Base-by-base conservation (phyloP, 306 rosid genomes). In the Vigna angularis region DNA sequence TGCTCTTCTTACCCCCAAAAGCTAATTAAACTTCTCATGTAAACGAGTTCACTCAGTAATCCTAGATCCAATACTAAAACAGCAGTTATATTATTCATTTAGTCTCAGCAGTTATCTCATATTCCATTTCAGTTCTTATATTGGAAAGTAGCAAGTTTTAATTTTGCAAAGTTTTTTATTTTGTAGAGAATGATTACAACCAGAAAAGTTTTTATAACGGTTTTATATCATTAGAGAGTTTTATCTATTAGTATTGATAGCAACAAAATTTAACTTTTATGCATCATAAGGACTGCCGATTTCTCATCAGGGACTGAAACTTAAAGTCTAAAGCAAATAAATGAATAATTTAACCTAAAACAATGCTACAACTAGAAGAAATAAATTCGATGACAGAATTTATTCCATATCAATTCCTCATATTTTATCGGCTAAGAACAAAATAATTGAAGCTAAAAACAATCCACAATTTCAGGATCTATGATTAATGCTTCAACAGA, bases 51-150 rank as follows among this genome's bases (percentile, higher is more conserved):
- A 76, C 38, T 38, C 15, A 53, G 38, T 59, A 62, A 72, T n/a
- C 74, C 34, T 14, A 72, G 65, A 81, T 81, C 72, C 79, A 68
- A 50, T 34, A 14, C 30, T 47, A 73, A 17, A 81, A 56, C 66
- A 45, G 6, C 14, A 22, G 15, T 32, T 13, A 58, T 12, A 26
- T 1, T 58, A 26, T 58, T 58, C 38, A 58, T 16, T 58, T 12
- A 13, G 44, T 61, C 66, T 62, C 18, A 13, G 8, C 8, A 7
- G 68, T 62, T 14, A 2, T 62, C 24, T 6, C 47, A 30, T 61
- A 14, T 28, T 59, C 13, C 14, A 2, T 13, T 30, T 15, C 17
- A 14, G 13, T 24, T 32, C 65, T 34, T 13, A 26, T 26, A 12
- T 12, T 4, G 26, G 17, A 22, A 22, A 22, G 12, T 10, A 32